Conservation (phyloP, 192 early-diverging fungal species). For the Linnemannia hyalina region DNA sequence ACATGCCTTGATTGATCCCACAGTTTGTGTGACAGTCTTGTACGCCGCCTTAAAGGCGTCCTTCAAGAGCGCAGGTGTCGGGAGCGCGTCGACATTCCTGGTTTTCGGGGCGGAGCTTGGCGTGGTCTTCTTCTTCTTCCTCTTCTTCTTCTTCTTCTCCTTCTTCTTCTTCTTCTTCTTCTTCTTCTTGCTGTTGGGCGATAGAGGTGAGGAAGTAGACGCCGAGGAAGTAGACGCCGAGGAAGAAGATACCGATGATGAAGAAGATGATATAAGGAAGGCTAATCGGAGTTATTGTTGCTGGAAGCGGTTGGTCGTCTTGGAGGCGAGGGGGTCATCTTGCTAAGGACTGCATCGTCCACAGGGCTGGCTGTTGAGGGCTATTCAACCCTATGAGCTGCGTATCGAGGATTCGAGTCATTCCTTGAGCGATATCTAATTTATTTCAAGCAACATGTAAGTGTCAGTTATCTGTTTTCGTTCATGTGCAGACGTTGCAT, state of each 20-base stretch:
- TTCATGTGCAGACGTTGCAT: neutral
- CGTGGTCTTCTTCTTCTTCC: neutral
- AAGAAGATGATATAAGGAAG: neutral
- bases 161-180: neutral
- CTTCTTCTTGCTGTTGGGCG: neutral
- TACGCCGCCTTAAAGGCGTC: neutral
- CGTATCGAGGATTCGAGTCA: neutral
- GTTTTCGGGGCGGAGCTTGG: neutral
- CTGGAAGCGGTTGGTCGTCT: neutral
- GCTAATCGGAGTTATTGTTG: neutral
- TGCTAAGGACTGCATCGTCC: neutral
- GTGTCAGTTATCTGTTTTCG: neutral
- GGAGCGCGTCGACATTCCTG: neutral
- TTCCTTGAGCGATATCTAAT: neutral
- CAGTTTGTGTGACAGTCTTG: neutral
- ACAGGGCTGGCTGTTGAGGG: neutral
- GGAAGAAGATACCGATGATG: neutral
- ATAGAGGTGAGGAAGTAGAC: neutral
- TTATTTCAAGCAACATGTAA: neutral
- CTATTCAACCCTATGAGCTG: neutral
- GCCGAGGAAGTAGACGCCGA: neutral
- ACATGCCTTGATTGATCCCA: neutral
- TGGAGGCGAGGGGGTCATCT: neutral
- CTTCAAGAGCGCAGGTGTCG: neutral
- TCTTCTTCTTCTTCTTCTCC: neutral